Evolutionary conservation across 371 early-diverging fungal genomes (phyloP), one percentile per base, ranked within the genome.

Genomic region (Rhizopus delemar): DNA sequence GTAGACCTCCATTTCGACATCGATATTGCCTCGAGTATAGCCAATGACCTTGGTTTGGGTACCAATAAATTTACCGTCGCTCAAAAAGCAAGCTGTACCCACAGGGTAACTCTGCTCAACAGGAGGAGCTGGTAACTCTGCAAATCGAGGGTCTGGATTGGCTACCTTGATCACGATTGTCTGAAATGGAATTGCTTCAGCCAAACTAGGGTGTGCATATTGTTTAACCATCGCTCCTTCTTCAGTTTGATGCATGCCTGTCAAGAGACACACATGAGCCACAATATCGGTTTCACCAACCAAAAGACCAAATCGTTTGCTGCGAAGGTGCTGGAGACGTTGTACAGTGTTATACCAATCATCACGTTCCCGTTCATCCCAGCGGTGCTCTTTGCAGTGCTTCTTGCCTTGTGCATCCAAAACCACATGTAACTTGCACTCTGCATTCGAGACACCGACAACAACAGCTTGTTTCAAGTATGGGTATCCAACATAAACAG

Each of bases 161-260:
- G 74, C 74, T 3, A 84, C 79, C 35, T 65, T 71, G 38, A 77
- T 77, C 6, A 93, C 87, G 8, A 90, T 70, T 1, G 86, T 81
- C 63, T 93, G 92, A 8, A 93, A 64, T 9, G 93, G 82, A 46
- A 87, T 79, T 9, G 86, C 75, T 2, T 77, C 77, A 39, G 87
- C 86, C 46, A 84, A 78, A n/a, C 67, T 78, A 6, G 83, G 80
- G 49, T 83, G 84, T 2, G 81, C 84, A 66, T 88, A 97, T 56
- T 93, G 91, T 70, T 94, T 94, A 56, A 89, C 81, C 15, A 95
- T 66, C 0, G 94, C 83, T 7, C 98, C 98, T 59, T 93, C 87
- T 29, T 85, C 80, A 32, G 79, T 78, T 46, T 89, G 77, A 56
- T 81, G 73, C 83, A 97, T 75, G 36, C 87, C 87, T 59, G 82